A percentile compares a stretch with the other conserved stretches of the same genome.
phyloP scores from a whole-genome alignment of 768 basidiomycete species.

The Lactarius deliciosus region DNA sequence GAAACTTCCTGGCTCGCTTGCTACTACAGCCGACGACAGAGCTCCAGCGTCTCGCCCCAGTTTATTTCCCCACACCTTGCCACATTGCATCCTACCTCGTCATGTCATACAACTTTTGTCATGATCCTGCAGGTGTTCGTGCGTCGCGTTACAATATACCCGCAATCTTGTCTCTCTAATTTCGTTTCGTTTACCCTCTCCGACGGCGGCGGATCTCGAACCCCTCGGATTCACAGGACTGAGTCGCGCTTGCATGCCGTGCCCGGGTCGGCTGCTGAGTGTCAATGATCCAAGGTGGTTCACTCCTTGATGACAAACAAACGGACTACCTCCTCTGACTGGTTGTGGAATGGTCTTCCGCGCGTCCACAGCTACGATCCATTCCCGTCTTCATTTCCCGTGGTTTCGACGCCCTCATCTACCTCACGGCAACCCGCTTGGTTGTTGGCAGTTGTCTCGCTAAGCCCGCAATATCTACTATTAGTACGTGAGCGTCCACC shows the following conservation, averaged over 20 bases:
- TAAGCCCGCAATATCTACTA: neutral
- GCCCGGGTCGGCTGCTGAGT: neutral
- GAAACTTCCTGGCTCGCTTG: too few relatives aligned
- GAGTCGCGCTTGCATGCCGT: neutral
- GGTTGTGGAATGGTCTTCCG: too few relatives aligned
- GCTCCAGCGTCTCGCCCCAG: too few relatives aligned
- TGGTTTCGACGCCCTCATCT: neutral
- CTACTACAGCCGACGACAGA: too few relatives aligned
- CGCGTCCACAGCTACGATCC: too few relatives aligned
- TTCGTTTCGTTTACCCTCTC: neutral
- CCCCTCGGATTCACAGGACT: neutral
- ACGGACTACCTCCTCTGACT: too few relatives aligned
- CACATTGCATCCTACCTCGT: neutral
- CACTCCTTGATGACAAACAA: too few relatives aligned
- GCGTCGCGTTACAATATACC: neutral
- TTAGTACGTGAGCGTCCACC: neutral
- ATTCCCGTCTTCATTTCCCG: neutral
- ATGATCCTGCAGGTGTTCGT: too few relatives aligned
- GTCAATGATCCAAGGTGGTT: neutral
- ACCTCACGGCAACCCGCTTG: neutral
- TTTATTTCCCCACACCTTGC: too few relatives aligned
- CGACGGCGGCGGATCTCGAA: neutral
- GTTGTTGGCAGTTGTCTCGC: neutral
- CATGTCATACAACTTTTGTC: neutral
- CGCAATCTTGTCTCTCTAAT: neutral